A percentile compares a stretch with the other conserved stretches of the same genome.
Conservation (phyloP, 73 alveolate genomes). For the Tetrahymena elliotti region DNA sequence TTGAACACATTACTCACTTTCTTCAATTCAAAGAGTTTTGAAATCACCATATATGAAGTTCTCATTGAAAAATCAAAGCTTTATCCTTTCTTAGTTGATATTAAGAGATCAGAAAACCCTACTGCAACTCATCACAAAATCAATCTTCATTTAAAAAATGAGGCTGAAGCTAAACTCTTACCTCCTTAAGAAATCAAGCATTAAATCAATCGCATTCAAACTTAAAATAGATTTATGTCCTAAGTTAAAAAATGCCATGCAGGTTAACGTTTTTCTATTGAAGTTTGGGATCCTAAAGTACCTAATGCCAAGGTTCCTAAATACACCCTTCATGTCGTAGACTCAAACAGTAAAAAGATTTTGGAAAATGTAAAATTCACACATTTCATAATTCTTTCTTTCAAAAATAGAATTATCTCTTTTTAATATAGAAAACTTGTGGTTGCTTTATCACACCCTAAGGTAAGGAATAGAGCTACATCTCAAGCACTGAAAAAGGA, state of each 20-base stretch:
- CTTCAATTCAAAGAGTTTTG: neutral
- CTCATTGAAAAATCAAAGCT: conserved; percentile 25
- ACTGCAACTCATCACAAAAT: conserved; percentile 2
- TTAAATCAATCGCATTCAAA: conserved; percentile 5
- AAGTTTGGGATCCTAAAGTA: conserved; percentile 18
- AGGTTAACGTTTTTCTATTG: conserved; percentile 17
- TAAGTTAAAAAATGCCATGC: conserved; percentile 10
- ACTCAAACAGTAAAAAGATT: neutral
- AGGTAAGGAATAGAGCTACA: conserved; percentile 23
- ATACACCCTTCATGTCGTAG: conserved; percentile 17
- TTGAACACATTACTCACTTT: conserved; percentile 4
- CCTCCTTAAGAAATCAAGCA: conserved; percentile 9
- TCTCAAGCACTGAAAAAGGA: conserved; percentile 32
- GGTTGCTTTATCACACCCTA: conserved; percentile 37
- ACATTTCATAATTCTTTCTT: neutral
- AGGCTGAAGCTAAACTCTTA: neutral
- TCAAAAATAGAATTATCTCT: neutral
- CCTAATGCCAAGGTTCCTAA: conserved; percentile 18
- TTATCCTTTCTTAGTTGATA: conserved; percentile 31
- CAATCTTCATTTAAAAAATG: neutral
- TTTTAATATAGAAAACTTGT: conserved; percentile 10
- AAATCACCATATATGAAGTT: conserved; percentile 13
- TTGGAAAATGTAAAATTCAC: neutral
- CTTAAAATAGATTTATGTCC: conserved; percentile 24
- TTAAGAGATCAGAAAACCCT: neutral